Evolutionary conservation across 352 stramenopile species (phyloP), one percentile per base, ranked within the genome.

Genomic region (Hyaloperonospora arabidopsidis): DNA sequence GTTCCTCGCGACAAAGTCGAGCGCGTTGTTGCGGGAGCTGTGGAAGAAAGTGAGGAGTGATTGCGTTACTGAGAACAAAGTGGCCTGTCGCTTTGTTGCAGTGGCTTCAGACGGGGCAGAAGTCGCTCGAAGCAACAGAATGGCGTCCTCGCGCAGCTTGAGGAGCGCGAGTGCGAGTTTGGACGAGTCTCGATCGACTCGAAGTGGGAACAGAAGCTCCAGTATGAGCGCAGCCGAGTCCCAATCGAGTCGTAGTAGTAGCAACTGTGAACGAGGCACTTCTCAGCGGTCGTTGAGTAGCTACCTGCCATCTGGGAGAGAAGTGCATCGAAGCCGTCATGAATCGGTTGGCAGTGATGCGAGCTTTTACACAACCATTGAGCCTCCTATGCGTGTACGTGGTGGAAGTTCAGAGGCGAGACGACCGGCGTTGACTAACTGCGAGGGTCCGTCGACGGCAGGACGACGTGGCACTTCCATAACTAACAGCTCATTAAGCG

Each of bases 1-100:
- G 25, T 61, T 56, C n/a, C 57, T 79, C 21, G 65, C 83, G 40
- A 38, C 59, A 2, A 49, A 53, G 15, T 73, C 58, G 34, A 76
- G 35, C 50, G 67, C 63, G 15, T 72, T 29, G 45, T 49, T 82
- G 21, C 61, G 63, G 23, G 50, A 54, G 7, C 86, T 86, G 46
- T 91, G 81, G 81, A 70, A 75, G 48, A 70, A 73, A 4, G 62
- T 89, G 17, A 57, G 74, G 1, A 70, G 54, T 10, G 73, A 89
- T 28, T 49, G 71, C 23, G 61, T 87, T 11, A 75, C 64, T 1
- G 79, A 82, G 55, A 83, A 73, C 54, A 88, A 84, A 45, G 59
- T 90, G 49, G 73, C 74, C 29, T 90, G 77, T 54, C 50, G 63
- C n/a, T 90, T 88, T 43, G 50, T 66, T 7, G 49, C 45, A 11